phyloP scores from a whole-genome alignment of 2,329 filamentous ascomycete species.

The Exserohilum rostratum region DNA sequence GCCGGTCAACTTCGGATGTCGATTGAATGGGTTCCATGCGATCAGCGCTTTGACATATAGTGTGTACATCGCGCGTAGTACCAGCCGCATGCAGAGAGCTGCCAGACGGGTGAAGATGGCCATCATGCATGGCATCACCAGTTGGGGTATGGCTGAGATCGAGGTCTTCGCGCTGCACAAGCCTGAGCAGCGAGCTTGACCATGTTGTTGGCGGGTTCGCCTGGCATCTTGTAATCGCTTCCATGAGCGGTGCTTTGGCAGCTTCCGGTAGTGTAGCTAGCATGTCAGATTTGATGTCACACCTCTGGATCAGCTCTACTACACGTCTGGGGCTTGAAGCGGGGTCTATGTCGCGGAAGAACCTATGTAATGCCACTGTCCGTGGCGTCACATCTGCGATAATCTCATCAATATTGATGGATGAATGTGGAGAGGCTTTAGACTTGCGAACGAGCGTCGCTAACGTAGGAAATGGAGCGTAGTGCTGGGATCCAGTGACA shows the following conservation, averaged over 20 bases:
- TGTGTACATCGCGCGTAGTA: conserved; percentile 69
- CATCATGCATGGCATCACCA: conserved; percentile 31
- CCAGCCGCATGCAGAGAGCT: conserved; percentile 19
- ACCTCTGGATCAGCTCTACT: conserved; percentile 75
- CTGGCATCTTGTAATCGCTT: conserved; percentile 84
- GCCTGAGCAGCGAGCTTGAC: conserved; percentile 70
- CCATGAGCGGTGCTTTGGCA: conserved; percentile 78
- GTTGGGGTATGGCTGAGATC: conserved; percentile 48
- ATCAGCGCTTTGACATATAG: conserved; percentile 74
- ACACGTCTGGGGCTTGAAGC: conserved; percentile 60
- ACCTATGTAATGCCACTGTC: conserved; percentile 71
- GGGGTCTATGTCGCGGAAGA: conserved; percentile 62
- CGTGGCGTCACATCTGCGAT: conserved; percentile 50
- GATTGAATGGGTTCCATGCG: conserved; percentile 72
- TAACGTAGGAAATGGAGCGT: conserved; percentile 45
- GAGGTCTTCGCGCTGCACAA: conserved; percentile 84
- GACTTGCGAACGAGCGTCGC: conserved; percentile 46
- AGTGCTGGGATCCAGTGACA: conserved; percentile 37
- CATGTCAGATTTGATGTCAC: conserved; percentile 69
- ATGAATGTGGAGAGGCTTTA: conserved; percentile 46
- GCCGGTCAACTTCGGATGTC: conserved; percentile 79
- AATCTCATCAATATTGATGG: conserved; percentile 45
- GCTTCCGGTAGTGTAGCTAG: conserved; percentile 87
- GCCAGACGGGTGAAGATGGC: conserved; percentile 26
- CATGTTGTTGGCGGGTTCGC: conserved; percentile 79